Evolutionary conservation across 495 filamentous ascomycete species (phyloP), one percentile per base, ranked within the genome.

Genomic region (Trichocladium antarcticum): DNA sequence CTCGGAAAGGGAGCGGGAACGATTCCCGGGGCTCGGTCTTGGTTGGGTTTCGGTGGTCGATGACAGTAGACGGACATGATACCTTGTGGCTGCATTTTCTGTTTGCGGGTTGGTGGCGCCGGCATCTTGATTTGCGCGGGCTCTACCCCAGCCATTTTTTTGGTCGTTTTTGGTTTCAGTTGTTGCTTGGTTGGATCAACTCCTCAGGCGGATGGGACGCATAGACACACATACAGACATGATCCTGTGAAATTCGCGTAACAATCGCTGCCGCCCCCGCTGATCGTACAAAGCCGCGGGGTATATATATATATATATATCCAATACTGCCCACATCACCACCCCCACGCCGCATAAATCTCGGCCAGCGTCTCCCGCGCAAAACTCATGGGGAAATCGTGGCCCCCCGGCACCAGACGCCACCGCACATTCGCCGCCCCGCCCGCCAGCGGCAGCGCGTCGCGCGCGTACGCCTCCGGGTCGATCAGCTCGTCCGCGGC

Each of bases 301-400:
- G n/a, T n/a, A n/a, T n/a, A n/a, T n/a, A n/a, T n/a, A n/a, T n/a
- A n/a, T n/a, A n/a, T n/a, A n/a, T n/a, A n/a, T n/a, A n/a, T n/a
- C n/a, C n/a, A n/a, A n/a, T n/a, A n/a, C n/a, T n/a, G n/a, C n/a
- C n/a, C 24, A 47, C 43, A 45, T 17, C 11, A 32, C 49, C 27
- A 32, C 20, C 53, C 57, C 67, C 71, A 75, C 36, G 68, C 67
- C 27, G 60, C 54, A 35, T 62, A 62, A n/a, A 77, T 62, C 16
- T 55, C 63, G 45, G 55, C 56, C 58, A 74, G 50, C 32, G 68
- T 61, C 32, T 71, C 61, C 8, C 51, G 39, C 4, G 54, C 42
- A 37, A 65, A 55, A 16, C 71, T 71, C 49, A 74, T 70, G 5
- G 74, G 73, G 37, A 78, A 78, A 22, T 74, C 75, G 53, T 78